phyloP scores from a whole-genome alignment of 495 filamentous ascomycete genomes.

The Penicillium riverlandense region DNA sequence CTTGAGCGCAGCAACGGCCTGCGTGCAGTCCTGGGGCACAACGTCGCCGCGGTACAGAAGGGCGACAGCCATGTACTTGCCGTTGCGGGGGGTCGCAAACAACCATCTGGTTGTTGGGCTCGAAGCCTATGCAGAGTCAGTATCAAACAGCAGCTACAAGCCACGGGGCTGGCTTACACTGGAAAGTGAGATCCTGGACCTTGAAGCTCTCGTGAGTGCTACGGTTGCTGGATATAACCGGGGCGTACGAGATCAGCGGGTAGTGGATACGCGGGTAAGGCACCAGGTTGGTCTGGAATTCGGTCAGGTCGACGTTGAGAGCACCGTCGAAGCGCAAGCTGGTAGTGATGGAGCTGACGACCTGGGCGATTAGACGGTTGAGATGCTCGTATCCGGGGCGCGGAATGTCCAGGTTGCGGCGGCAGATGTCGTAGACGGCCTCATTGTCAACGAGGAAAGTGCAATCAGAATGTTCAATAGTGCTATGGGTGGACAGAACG shows the following conservation, averaged over 20 bases:
- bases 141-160: conserved; percentile 18
- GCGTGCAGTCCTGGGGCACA: conserved; percentile 75
- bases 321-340: conserved; percentile 86
- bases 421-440: conserved; percentile 89
- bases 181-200: conserved; percentile 79
- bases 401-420: conserved; percentile 79
- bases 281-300: conserved; percentile 93
- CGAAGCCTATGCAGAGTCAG: conserved; percentile 52
- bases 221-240: conserved; percentile 74
- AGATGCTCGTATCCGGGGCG: conserved; percentile 82
- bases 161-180: conserved; percentile 48
- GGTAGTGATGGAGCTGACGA: conserved; percentile 86
- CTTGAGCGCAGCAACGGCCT: conserved; percentile 75
- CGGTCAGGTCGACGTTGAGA: conserved; percentile 86
- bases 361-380: conserved; percentile 86
- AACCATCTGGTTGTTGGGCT: conserved; percentile 96
- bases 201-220: conserved; percentile 89
- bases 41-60: conserved; percentile 87
- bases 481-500: conserved; percentile 85
- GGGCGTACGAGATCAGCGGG: conserved; percentile 82
- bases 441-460: conserved; percentile 93
- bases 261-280: conserved; percentile 91
- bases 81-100: conserved; percentile 83
- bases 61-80: conserved; percentile 92
- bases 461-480: conserved; percentile 88